phyloP scores from a whole-genome alignment of 2,329 filamentous ascomycete species.

The Plectosphaerella plurivora region DNA sequence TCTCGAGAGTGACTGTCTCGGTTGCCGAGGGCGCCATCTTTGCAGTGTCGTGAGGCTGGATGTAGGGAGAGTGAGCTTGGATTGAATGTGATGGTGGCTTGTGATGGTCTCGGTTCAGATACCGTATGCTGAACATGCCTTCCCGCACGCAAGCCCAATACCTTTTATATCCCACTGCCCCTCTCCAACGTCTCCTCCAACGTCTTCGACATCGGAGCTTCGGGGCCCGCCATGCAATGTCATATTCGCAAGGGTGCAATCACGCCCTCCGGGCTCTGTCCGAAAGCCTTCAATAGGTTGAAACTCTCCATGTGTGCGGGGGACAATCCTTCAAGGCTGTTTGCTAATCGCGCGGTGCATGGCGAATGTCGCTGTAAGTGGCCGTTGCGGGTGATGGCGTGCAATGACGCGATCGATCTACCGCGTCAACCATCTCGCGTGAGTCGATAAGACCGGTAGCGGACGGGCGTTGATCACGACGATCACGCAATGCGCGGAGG shows the following conservation, averaged over 20 bases:
- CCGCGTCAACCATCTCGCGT: background rate
- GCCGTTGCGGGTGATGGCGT: background rate
- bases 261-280: background rate
- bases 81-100: no score
- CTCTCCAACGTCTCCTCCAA: background rate
- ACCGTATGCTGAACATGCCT: no score
- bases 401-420: background rate
- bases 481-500: background rate
- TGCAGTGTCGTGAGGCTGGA: background rate
- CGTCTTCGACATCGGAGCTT: background rate
- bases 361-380: background rate
- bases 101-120: no score
- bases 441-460: background rate
- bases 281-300: no score
- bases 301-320: no score
- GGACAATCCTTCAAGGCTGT: no score
- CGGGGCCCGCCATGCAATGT: background rate
- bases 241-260: background rate
- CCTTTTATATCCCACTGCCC: background rate
- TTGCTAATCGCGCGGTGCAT: no score
- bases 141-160: background rate
- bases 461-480: background rate
- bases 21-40: constrained; percentile 29
- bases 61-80: background rate
- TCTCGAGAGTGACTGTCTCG: constrained; percentile 20